Conservation (phyloP, 177 flowering plant species). For the Tripterygium wilfordii region DNA sequence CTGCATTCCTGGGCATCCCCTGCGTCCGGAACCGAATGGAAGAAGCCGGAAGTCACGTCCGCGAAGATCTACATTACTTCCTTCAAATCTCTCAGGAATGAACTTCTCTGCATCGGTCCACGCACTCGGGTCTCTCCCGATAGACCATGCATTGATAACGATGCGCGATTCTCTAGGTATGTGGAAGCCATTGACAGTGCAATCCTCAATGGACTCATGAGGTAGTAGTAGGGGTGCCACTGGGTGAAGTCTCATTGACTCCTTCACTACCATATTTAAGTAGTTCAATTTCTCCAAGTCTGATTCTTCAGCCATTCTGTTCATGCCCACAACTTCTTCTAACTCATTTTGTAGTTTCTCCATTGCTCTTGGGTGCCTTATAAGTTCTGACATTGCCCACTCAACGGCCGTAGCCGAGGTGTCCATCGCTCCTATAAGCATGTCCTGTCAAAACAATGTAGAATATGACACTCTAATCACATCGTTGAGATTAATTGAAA, state of each 20-base stretch:
- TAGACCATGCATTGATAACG: conserved; percentile 21
- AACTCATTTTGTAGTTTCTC: conserved; percentile 27
- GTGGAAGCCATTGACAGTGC: conserved; percentile 15
- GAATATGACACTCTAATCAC: too few species aligned
- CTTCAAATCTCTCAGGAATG: conserved; percentile 25
- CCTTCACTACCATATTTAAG: conserved; percentile 28
- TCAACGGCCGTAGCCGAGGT: conserved; percentile 21
- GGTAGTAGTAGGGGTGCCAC: conserved; percentile 22
- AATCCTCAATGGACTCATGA: conserved; percentile 21
- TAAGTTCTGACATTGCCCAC: conserved; percentile 32
- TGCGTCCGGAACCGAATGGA: conserved; percentile 32
- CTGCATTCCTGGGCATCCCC: conserved; percentile 29
- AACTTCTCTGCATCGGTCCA: conserved; percentile 29
- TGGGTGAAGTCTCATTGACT: conserved; percentile 29
- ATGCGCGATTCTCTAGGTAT: conserved; percentile 20
- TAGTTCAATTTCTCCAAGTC: conserved; percentile 24
- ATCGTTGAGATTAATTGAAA: not conserved
- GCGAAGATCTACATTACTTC: conserved; percentile 15
- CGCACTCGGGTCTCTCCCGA: conserved; percentile 22
- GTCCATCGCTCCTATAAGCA: conserved; percentile 28
- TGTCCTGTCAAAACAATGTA: conserved; percentile 16
- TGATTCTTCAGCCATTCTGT: conserved; percentile 26
- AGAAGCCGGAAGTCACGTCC: conserved; percentile 22
- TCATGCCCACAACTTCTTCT: conserved; percentile 16
- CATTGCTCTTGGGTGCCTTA: conserved; percentile 25